Percentiles rank a stretch among this genome's conserved stretches.
phyloP scores from a whole-genome alignment of 768 basidiomycete genomes.

The Neoboletus subvelutipes region DNA sequence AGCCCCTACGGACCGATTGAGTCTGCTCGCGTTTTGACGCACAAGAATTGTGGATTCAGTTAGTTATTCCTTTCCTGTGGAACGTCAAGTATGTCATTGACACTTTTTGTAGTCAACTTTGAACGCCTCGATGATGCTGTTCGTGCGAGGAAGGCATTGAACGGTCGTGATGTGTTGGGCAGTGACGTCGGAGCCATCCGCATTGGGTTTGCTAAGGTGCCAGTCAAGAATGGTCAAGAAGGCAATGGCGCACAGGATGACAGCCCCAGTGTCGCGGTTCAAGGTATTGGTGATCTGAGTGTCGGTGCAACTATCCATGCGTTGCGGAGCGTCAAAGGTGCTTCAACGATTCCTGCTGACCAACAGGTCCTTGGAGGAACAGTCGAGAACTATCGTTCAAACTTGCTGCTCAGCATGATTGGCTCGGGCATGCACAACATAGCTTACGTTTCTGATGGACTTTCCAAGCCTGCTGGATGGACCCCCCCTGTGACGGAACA shows the following conservation, averaged over 20 bases:
- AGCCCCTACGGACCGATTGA: constrained; percentile 98
- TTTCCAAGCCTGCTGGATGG: constrained; percentile 65
- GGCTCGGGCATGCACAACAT: constrained; percentile 67
- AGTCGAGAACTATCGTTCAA: constrained; percentile 93
- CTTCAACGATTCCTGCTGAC: constrained; percentile 86
- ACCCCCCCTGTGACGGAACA: constrained; percentile 82
- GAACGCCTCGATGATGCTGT: constrained; percentile 97
- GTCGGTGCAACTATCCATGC: constrained; percentile 89
- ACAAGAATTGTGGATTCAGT: constrained; percentile 96
- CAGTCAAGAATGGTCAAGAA: constrained; percentile 82
- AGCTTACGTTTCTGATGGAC: constrained; percentile 53
- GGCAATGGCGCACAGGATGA: constrained; percentile 60
- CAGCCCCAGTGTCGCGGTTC: constrained; percentile 61
- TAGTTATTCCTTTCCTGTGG: constrained; percentile 31
- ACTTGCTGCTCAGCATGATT: constrained; percentile 87
- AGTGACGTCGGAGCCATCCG: constrained; percentile 96
- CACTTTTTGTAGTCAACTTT: constrained; percentile 71
- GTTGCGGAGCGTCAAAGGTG: constrained; percentile 86
- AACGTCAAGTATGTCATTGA: constrained; percentile 7
- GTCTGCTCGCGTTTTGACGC: constrained; percentile 91
- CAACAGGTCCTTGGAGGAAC: constrained; percentile 90
- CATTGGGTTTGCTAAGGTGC: constrained; percentile 96
- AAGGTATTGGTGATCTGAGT: constrained; percentile 81
- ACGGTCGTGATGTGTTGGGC: constrained; percentile 93
- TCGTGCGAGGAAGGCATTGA: constrained; percentile 90